Evolutionary conservation across 225 moss, liverwort and hornwort genomes (phyloP), one percentile per base, ranked within the genome.

Genomic region (Marchantia polymorpha): DNA sequence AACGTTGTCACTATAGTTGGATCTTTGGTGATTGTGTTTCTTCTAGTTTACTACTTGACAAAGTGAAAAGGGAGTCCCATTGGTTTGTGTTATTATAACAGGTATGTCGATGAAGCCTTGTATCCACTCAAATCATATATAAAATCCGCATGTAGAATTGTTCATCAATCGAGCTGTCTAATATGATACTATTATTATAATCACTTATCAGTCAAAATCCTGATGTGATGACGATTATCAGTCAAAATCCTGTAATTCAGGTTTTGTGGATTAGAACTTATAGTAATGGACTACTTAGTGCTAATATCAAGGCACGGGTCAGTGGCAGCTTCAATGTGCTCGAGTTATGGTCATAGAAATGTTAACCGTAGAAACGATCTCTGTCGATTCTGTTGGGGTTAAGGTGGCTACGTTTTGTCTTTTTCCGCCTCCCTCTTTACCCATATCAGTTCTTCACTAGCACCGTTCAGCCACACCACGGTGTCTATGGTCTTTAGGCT

Each of bases 1-100:
- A 94, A 68, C 48, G 84, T 94, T 49, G 74, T 88, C 49, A 94
- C 94, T 47, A 91, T 85, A 26, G 87, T 87, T 31, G 87, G 81
- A 59, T 82, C 81, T 19, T 75, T 83, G 85, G 84, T 85, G 77
- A 39, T 85, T 54, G 77, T 85, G 14, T 87, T 87, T 82, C 66
- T 87, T 51, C 58, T 89, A 22, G 64, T 89, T n/a, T 87, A 89
- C 79, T 87, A 85, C 64, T 74, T 87, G 48, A 72, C 81, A 14
- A 89, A 87, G 75, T 89, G 78, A 83, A 51, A 15, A 20, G 46
- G 46, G 47, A 22, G 11, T 64, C 23, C 29, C 60, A 63, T 53
- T 56, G 20, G 61, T 48, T 63, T 53, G 48, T 30, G 30, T 60
- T 69, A 54, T 15, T 56, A 55, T 70, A 30, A 46, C 49, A 79